phyloP scores from a whole-genome alignment of 148 eudicot species.

The Silene conica region DNA sequence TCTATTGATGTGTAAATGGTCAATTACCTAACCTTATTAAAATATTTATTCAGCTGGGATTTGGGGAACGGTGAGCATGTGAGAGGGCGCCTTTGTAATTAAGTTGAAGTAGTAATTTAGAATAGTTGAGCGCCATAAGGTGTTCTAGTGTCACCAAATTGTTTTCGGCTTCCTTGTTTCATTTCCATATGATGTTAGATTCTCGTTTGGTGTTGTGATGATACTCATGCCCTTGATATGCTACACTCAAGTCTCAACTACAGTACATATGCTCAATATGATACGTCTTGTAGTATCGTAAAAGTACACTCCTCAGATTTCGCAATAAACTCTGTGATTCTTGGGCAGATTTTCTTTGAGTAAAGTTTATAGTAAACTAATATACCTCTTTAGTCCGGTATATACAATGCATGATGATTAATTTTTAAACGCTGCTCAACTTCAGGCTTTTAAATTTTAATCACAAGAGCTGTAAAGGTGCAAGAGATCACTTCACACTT shows the following conservation, averaged over 20 bases:
- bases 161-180: neutral
- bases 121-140: slow-evolving; percentile 1
- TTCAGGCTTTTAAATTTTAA: neutral
- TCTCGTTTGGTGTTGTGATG: neutral
- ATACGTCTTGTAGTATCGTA: neutral
- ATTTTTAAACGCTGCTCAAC: neutral
- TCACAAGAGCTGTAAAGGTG: neutral
- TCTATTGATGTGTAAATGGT: neutral
- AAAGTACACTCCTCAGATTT: neutral
- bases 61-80: neutral
- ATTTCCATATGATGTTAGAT: neutral
- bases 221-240: slow-evolving; percentile 9
- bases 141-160: neutral
- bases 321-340: neutral
- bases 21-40: neutral
- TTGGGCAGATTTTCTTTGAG: neutral
- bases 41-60: neutral
- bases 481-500: neutral
- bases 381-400: neutral
- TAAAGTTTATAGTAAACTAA: neutral
- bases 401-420: neutral
- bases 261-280: neutral
- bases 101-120: neutral
- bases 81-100: neutral
- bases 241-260: slow-evolving; percentile 1